phyloP scores from a whole-genome alignment of 2,329 filamentous ascomycete species.

The Didymosphaeria variabile region DNA sequence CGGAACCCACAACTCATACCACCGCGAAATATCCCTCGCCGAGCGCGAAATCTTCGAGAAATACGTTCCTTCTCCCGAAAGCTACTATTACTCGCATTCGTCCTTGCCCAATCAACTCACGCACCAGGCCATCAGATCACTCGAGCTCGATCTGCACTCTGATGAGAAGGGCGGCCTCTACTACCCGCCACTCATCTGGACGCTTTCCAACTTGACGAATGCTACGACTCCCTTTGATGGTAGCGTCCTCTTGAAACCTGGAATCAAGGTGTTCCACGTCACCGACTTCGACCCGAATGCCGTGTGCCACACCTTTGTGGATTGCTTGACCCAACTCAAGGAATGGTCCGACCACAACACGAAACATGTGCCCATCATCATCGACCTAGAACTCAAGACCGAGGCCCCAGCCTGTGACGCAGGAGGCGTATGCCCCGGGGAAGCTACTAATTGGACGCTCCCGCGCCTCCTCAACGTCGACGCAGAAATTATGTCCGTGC shows the following conservation, averaged over 20 bases:
- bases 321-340: conserved; percentile 56
- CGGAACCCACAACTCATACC: conserved; percentile 63
- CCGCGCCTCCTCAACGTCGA: conserved; percentile 56
- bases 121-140: conserved; percentile 57
- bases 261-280: conserved; percentile 62
- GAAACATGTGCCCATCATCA: conserved; percentile 57
- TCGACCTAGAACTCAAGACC: conserved; percentile 62
- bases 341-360: conserved; percentile 56
- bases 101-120: conserved; percentile 56
- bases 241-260: conserved; percentile 52
- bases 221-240: conserved; percentile 51
- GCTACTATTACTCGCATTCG: conserved; percentile 61
- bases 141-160: conserved; percentile 61
- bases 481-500: conserved; percentile 57
- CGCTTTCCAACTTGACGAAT: conserved; percentile 51
- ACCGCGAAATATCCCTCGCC: conserved; percentile 55
- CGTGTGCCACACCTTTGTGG: conserved; percentile 58
- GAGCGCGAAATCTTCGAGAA: conserved; percentile 54
- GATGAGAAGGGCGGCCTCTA: conserved; percentile 60
- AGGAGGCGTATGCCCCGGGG: conserved; percentile 51
- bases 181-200: conserved; percentile 56
- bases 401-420: conserved; percentile 45
- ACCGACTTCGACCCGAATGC: conserved; percentile 59
- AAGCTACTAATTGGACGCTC: conserved; percentile 56
- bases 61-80: conserved; percentile 48